Conservation (phyloP, 306 rosid species). For the Sesbania bispinosa region DNA sequence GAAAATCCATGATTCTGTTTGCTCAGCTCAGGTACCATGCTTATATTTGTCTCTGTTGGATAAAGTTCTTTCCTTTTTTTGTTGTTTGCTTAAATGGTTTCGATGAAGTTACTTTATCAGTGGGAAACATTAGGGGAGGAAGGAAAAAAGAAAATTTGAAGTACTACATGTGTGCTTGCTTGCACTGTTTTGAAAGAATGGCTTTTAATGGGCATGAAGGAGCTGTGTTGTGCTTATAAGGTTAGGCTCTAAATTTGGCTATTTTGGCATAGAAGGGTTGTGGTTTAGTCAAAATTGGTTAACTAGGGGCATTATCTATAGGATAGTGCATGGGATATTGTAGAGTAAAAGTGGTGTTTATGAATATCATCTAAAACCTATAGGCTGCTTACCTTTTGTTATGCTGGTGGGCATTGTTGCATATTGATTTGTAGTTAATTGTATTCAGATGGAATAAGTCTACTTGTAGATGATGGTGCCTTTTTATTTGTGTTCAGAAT, state of each 20-base stretch:
- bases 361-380: not conserved
- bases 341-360: not conserved
- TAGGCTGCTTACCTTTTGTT: too few species aligned
- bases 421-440: not conserved
- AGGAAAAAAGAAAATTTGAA: not conserved
- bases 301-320: not conserved
- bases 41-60: not conserved
- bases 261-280: not conserved
- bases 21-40: constrained; percentile 59
- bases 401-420: too few species aligned
- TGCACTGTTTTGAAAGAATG: too few species aligned
- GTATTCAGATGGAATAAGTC: not conserved
- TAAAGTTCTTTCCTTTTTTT: not conserved
- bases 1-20: constrained; percentile 39
- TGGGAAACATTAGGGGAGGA: not conserved
- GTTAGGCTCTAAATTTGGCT: not conserved
- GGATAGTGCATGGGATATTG: not conserved
- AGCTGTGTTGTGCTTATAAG: not conserved
- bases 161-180: not conserved
- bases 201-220: too few species aligned
- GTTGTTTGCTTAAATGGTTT: not conserved
- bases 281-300: not conserved
- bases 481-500: not conserved
- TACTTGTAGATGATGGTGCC: too few species aligned
- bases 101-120: not conserved